phyloP scores from a whole-genome alignment of 305 asterid genomes.

The Fraxinus ornus region DNA sequence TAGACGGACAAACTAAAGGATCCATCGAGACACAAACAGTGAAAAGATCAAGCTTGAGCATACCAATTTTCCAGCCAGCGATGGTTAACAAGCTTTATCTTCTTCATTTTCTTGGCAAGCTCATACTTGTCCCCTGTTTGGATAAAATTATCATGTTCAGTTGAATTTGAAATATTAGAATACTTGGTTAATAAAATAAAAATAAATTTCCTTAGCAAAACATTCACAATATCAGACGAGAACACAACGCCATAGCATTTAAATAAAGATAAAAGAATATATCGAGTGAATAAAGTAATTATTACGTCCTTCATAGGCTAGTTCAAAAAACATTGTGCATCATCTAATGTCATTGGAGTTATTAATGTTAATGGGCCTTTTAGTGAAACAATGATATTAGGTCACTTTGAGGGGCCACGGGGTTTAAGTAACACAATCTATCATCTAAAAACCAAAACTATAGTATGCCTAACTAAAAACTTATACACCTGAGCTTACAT shows the following conservation, averaged over 20 bases:
- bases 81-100: slow-evolving; percentile 80
- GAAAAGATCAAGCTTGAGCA: slow-evolving; percentile 21
- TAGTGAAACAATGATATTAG: background rate
- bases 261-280: background rate
- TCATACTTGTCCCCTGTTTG: slow-evolving; percentile 78
- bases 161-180: slow-evolving; percentile 4
- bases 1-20: slow-evolving; percentile 3
- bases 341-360: background rate
- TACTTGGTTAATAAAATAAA: slow-evolving; percentile 16
- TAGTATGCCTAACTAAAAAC: background rate
- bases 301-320: background rate
- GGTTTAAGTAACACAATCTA: background rate
- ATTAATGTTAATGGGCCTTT: background rate
- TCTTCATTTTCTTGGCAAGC: slow-evolving; percentile 70
- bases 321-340: background rate
- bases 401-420: background rate
- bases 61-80: slow-evolving; percentile 89
- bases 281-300: background rate
- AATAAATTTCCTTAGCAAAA: background rate
- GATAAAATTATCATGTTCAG: slow-evolving; percentile 9
- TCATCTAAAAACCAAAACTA: background rate
- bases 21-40: background rate
- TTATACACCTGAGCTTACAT: background rate
- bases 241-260: background rate
- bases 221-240: background rate